Conservation (phyloP, 2,329 filamentous ascomycete genomes). For the Colletotrichum sp. region DNA sequence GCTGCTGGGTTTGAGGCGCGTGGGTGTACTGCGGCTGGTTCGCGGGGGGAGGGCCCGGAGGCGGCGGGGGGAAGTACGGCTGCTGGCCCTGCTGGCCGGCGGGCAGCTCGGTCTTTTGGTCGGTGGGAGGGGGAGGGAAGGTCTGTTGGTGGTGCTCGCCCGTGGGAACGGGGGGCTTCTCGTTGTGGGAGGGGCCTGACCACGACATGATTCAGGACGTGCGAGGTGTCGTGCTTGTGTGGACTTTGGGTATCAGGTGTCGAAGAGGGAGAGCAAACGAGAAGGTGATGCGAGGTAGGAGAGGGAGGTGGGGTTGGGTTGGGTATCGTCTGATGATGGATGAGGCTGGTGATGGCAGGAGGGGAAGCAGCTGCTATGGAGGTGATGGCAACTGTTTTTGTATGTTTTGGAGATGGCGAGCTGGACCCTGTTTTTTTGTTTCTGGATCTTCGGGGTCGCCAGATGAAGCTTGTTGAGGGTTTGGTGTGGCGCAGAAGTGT, state of each 20-base stretch:
- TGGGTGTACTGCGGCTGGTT: constrained; percentile 15
- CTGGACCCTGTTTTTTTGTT: not conserved
- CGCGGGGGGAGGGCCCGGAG: constrained; percentile 13
- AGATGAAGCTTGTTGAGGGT: not conserved
- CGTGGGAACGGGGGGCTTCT: constrained; percentile 20
- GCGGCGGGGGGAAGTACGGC: constrained; percentile 21
- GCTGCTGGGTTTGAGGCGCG: constrained; percentile 4
- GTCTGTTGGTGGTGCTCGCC: constrained; percentile 6
- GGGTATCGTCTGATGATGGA: not conserved
- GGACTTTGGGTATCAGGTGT: not conserved
- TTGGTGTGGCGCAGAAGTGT: constrained; percentile 10
- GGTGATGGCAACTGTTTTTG: not conserved
- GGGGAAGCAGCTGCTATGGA: not conserved
- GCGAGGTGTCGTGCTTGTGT: not conserved
- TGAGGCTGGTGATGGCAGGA: not conserved
- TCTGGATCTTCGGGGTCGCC: not conserved
- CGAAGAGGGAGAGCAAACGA: not conserved
- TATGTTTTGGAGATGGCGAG: not conserved
- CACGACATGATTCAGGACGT: constrained; percentile 8
- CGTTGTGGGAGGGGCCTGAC: constrained; percentile 4
- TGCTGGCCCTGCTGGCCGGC: not conserved
- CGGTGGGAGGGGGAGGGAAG: not conserved
- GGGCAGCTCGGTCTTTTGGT: constrained; percentile 2
- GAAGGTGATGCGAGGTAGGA: not conserved
- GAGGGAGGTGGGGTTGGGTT: not conserved